Base-by-base conservation (phyloP, 148 eudicot species). In the Gaultheria prostrata region DNA sequence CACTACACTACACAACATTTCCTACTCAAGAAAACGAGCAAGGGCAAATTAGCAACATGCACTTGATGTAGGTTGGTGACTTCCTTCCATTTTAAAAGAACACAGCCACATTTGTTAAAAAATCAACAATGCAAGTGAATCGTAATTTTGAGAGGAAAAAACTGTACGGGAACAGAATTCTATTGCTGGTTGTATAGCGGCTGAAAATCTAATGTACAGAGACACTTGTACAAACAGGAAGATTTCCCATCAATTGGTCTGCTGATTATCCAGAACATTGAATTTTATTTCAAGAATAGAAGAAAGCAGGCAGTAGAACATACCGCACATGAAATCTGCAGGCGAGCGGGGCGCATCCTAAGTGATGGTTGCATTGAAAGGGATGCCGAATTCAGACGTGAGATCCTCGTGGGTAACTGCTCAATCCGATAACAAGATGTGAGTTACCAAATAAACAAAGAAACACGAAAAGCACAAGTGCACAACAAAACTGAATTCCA, bases 281-380 rank as follows among this genome's bases (percentile, higher is more conserved):
- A 50, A 30, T 50, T 0, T 53, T 50, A 77, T 28, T 77, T 43
- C 14, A 50, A 0, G 12, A 7, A 53, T 51, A 78, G 9, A 43
- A 74, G 20, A 51, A 51, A 2, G 54, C 35, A 17, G 1, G 6
- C 56, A 13, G 35, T 67, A 24, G 30, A 53, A 78, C 80, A 78
- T 87, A 90, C 92, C 28, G 82, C 91, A 54, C 92, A 90, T 8
- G 92, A 82, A 81, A 90, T 81, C 49, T 78, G 83, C 84, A 89
- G 83, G 83, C 89, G 89, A 79, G 85, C 87, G 0, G 85, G 79
- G 26, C 77, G 80, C 73, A 84, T 39, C 54, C 76, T 89, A 78
- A 81, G 84, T 28, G 88, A 81, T 11, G 79, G 82, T 35, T 65
- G 81, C 72, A 88, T 48, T 49, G 89, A 75, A 24, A 86, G 80